Evolutionary conservation across 1,139 yeast genomes (phyloP), one percentile per base, ranked within the genome.

Genomic region (Candida sp.): DNA sequence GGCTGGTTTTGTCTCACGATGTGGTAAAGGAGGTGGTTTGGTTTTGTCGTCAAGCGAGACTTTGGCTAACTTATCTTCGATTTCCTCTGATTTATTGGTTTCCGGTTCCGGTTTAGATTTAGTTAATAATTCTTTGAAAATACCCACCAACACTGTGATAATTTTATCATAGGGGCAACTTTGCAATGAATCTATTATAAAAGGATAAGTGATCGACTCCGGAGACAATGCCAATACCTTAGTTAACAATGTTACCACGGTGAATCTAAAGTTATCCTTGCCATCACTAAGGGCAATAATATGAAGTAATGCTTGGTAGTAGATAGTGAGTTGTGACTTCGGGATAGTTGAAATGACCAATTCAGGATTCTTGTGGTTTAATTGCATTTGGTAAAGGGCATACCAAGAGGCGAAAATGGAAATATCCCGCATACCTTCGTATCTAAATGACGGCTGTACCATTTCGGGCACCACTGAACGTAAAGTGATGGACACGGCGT

Each of bases 111-210:
- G 36, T 43, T 52, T 51, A 35, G 52, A 54, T 33, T 59, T 57
- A 7, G 72, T 59, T 51, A 79, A 64, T 47, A 88, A 68, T 49
- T 82, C 87, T 58, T 86, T 89, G 53, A 88, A 72, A 23, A 87
- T 78, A 3, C 84, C 80, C 12, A 87, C 73, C 40, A 84, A 66
- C 3, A 81, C 80, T 23, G 82, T 73, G 51, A 82, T 81, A 21
- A 79, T 77, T 37, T 73, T 72, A 36, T 74, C 79, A 58, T 73
- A 82, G 2, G 96, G 95, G 56, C 95, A 87, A 45, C 77, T 71
- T 32, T 70, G 66, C 45, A 91, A 68, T 0, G 93, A 76, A 57
- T 87, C 93, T 35, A 73, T 57, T 21, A 88, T 68, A 55, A 85
- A 87, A 4, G 69, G 71, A 60, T 80, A 87, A 1, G 87, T 68